A percentile compares a stretch with the other conserved stretches of the same genome.
These are phyloP conservation scores for Tetratostichococcus sp. DNA, from an alignment of 139 green algal species.

Conservation along the genomic window DNA sequence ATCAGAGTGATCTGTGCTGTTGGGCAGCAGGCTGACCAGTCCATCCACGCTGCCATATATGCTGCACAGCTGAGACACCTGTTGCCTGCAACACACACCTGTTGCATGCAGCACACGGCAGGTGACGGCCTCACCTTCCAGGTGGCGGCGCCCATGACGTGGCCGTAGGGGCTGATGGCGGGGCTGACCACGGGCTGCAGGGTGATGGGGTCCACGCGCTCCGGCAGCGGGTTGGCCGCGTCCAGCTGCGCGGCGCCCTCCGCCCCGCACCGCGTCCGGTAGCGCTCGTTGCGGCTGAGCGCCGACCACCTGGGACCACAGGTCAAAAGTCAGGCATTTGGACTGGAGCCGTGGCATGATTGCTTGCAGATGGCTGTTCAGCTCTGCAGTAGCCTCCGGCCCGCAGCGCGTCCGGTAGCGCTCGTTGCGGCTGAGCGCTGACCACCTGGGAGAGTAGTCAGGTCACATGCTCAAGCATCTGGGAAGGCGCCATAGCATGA, in stretches of 20 bases:
- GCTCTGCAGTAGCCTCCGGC: background rate
- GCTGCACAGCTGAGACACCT: too few relatives aligned
- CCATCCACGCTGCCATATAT: too few relatives aligned
- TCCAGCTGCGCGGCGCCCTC: slow-evolving; percentile 5
- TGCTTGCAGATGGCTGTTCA: too few relatives aligned
- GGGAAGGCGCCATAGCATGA: too few relatives aligned
- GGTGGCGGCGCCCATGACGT: slow-evolving; percentile 89
- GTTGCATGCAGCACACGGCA: too few relatives aligned
- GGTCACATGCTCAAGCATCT: too few relatives aligned
- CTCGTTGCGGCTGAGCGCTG: slow-evolving; percentile 52
- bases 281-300: slow-evolving; percentile 61
- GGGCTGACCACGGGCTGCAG: slow-evolving; percentile 72
- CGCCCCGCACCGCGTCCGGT: slow-evolving; percentile 51
- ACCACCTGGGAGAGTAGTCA: slow-evolving; percentile 57
- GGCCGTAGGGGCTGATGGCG: slow-evolving; percentile 77
- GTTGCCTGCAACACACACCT: too few relatives aligned
- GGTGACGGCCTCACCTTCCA: slow-evolving; percentile 66
- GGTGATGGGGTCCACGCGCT: slow-evolving; percentile 81
- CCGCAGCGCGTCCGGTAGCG: slow-evolving; percentile 65
- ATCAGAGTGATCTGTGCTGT: too few relatives aligned
- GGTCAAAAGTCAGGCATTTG: too few relatives aligned
- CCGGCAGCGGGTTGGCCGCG: slow-evolving; percentile 66
- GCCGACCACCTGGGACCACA: slow-evolving; percentile 55
- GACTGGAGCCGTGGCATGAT: too few relatives aligned
- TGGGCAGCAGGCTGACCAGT: too few relatives aligned